Conservation (phyloP, 345 rosid species). For the Lenwebbia sp. region DNA sequence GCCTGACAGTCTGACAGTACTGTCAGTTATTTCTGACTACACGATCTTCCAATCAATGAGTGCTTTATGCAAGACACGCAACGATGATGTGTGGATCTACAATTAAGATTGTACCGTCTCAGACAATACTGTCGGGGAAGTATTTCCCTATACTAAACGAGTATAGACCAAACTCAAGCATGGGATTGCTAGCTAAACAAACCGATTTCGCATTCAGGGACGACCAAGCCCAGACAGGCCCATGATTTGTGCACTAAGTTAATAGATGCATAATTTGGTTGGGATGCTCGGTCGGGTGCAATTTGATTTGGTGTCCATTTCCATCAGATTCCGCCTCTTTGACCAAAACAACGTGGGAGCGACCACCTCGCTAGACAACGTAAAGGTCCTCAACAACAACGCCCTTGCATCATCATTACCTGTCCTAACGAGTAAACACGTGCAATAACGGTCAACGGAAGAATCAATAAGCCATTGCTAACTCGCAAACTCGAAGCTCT, state of each 20-base stretch:
- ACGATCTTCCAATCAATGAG: too few species aligned
- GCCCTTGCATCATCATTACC: neutral
- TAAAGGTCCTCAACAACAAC: neutral
- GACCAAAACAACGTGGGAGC: neutral
- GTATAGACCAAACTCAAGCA: too few species aligned
- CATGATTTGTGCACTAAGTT: too few species aligned
- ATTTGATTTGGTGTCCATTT: neutral
- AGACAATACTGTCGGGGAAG: too few species aligned
- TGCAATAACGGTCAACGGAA: neutral
- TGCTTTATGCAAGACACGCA: too few species aligned
- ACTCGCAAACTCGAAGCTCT: neutral
- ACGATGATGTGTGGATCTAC: too few species aligned
- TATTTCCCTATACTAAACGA: too few species aligned
- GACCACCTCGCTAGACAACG: neutral
- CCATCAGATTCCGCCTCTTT: neutral
- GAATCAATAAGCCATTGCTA: neutral
- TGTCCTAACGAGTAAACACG: neutral
- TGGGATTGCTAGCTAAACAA: neutral
- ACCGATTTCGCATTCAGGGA: neutral
- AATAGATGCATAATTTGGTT: too few species aligned
- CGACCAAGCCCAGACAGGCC: neutral
- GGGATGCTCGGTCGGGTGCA: neutral
- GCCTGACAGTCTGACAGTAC: too few species aligned
- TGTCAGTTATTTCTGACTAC: too few species aligned
- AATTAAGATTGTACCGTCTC: too few species aligned